phyloP scores from a whole-genome alignment of 2,329 filamentous ascomycete genomes.

The Fusarium sp. region DNA sequence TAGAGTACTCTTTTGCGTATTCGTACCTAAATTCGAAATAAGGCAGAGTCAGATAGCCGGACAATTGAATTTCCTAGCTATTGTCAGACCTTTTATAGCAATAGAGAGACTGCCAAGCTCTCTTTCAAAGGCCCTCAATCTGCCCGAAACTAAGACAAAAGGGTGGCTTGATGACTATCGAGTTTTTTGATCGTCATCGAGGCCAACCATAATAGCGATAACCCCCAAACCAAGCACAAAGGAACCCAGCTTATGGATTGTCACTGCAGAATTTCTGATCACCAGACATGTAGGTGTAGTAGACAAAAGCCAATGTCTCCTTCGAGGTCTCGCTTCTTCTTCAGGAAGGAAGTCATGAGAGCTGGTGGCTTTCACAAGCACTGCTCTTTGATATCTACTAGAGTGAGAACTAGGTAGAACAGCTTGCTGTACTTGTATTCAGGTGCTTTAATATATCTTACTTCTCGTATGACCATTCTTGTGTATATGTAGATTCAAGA shows the following conservation, averaged over 20 bases:
- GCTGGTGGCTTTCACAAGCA: not conserved
- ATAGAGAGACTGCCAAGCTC: not conserved
- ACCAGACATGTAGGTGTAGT: not conserved
- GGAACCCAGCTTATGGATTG: not conserved
- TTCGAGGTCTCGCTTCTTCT: not conserved
- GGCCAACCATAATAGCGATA: too few species aligned
- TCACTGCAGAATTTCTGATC: not conserved
- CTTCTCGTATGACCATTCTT: not conserved
- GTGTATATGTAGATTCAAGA: not conserved
- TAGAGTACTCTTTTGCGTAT: not conserved
- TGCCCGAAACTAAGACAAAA: not conserved
- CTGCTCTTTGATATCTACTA: not conserved
- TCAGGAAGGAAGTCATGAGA: not conserved
- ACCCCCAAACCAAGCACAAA: not conserved
- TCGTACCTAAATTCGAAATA: not conserved
- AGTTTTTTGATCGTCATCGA: not conserved
- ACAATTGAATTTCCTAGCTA: not conserved
- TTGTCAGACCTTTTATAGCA: not conserved
- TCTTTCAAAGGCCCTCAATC: not conserved
- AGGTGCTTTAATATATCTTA: not conserved
- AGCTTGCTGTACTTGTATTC: rapidly evolving
- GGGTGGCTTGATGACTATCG: not conserved
- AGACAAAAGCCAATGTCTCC: rapidly evolving
- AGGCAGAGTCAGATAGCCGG: not conserved
- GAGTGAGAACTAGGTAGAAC: not conserved